These are phyloP conservation scores for Paraconiothyrium sp. DNA, from an alignment of 2,329 filamentous ascomycete species.

Conservation along the genomic window DNA sequence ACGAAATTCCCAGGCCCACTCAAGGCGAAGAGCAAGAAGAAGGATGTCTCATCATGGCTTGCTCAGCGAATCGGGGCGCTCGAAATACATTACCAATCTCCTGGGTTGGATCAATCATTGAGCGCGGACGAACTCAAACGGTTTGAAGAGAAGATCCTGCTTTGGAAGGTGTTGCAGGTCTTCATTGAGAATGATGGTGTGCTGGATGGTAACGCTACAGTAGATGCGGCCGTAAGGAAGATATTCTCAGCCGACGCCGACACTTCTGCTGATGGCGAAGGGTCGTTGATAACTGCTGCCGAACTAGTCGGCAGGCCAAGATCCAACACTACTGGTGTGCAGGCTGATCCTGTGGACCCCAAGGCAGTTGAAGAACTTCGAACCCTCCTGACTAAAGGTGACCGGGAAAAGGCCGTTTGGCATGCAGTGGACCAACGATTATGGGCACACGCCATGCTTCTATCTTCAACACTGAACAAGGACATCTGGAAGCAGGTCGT, in stretches of 20 bases:
- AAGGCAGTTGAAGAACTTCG: conserved; percentile 76
- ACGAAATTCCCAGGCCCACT: conserved; percentile 90
- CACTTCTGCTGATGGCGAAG: conserved; percentile 29
- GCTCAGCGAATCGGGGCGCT: conserved; percentile 76
- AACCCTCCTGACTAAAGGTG: conserved; percentile 76
- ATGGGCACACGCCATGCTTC: conserved; percentile 95
- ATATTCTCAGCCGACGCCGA: conserved; percentile 71
- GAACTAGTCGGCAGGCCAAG: conserved; percentile 49
- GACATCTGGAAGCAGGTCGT: conserved; percentile 89
- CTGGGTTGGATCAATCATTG: conserved; percentile 61
- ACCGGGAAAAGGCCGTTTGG: conserved; percentile 93
- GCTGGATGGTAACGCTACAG: conserved; percentile 75
- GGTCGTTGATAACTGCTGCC: conserved; percentile 43
- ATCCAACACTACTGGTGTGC: conserved; percentile 41
- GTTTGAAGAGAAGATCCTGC: conserved; percentile 77
- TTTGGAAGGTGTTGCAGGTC: conserved; percentile 86
- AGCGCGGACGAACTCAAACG: conserved; percentile 72
- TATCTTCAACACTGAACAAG: conserved; percentile 80
- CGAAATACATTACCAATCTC: conserved; percentile 62
- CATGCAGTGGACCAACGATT: conserved; percentile 89
- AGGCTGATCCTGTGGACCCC: conserved; percentile 74
- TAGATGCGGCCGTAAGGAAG: conserved; percentile 78
- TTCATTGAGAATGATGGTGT: conserved; percentile 88
- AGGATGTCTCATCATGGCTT: conserved; percentile 87
- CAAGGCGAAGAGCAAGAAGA: conserved; percentile 92